A percentile compares a stretch with the other conserved stretches of the same genome.
phyloP scores from a whole-genome alignment of 805 yeast species.

The Starmera caribaea region DNA sequence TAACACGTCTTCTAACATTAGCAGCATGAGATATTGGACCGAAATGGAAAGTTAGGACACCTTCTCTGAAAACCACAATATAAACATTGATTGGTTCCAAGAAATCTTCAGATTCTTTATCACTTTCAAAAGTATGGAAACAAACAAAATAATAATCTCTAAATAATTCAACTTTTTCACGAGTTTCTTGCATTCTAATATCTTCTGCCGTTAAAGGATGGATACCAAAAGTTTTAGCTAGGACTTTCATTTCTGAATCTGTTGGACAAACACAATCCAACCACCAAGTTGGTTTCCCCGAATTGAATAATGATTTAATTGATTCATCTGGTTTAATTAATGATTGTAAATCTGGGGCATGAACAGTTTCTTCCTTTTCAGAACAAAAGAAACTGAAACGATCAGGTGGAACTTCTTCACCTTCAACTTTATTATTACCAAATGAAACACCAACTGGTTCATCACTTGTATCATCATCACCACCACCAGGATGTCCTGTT shows the following conservation, averaged over 20 bases:
- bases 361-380: conserved; percentile 78
- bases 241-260: conserved; percentile 85
- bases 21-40: conserved; percentile 62
- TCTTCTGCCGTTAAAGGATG: conserved; percentile 98
- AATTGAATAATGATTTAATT: conserved; percentile 59
- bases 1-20: conserved; percentile 71
- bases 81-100: conserved; percentile 73
- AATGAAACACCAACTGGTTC: conserved; percentile 26
- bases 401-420: conserved; percentile 43
- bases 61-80: conserved; percentile 61
- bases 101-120: conserved; percentile 72
- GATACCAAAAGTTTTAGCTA: conserved; percentile 90
- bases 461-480: background rate
- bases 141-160: conserved; percentile 86
- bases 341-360: conserved; percentile 80
- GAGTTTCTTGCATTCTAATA: conserved; percentile 90
- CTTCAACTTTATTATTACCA: conserved; percentile 29
- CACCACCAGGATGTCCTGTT: background rate
- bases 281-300: conserved; percentile 88
- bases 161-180: conserved; percentile 94
- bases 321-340: conserved; percentile 56
- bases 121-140: conserved; percentile 93
- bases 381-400: conserved; percentile 79
- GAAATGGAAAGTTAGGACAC: conserved; percentile 61
- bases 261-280: conserved; percentile 90